Conservation (phyloP, 441 rosid species). For the Viola pubescens region DNA sequence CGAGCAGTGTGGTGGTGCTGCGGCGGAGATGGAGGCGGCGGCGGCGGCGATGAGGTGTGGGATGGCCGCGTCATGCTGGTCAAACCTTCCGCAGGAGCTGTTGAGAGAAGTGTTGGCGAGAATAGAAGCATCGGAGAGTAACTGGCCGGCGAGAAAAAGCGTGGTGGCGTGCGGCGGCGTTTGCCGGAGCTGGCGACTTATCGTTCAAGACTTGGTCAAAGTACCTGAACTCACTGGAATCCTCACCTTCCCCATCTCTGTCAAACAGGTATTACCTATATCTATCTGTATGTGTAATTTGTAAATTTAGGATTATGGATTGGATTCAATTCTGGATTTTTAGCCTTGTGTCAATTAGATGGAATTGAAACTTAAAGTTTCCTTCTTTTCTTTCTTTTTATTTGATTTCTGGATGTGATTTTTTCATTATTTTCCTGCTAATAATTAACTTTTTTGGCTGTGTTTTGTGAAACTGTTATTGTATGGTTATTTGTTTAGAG, state of each 20-base stretch:
- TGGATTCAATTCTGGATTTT: slow-evolving; percentile 1
- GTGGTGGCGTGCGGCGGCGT: slow-evolving; percentile 97
- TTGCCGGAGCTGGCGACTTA: slow-evolving; percentile 83
- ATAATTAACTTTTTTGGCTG: no score
- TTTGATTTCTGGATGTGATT: no score
- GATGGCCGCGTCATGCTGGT: slow-evolving; percentile 65
- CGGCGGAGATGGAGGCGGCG: slow-evolving; percentile 13
- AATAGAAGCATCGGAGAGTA: slow-evolving; percentile 65
- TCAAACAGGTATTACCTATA: slow-evolving; percentile 63
- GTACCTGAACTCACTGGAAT: slow-evolving; percentile 65
- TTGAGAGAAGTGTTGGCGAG: slow-evolving; percentile 72
- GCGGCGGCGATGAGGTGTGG: slow-evolving; percentile 33
- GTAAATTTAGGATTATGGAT: not conserved
- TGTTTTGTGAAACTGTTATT: no score
- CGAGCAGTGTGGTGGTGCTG: slow-evolving; percentile 66
- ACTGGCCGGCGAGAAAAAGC: slow-evolving; percentile 77
- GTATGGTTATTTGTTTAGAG: no score
- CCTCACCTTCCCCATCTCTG: slow-evolving; percentile 84
- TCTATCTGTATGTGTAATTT: not conserved
- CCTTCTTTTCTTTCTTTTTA: no score
- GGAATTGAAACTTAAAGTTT: no score
- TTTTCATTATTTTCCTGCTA: no score
- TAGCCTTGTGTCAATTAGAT: no score
- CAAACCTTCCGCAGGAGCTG: slow-evolving; percentile 85
- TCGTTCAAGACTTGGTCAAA: slow-evolving; percentile 74